Conservation (phyloP, 2,329 filamentous ascomycete species). For the Fusarium duplospermum region DNA sequence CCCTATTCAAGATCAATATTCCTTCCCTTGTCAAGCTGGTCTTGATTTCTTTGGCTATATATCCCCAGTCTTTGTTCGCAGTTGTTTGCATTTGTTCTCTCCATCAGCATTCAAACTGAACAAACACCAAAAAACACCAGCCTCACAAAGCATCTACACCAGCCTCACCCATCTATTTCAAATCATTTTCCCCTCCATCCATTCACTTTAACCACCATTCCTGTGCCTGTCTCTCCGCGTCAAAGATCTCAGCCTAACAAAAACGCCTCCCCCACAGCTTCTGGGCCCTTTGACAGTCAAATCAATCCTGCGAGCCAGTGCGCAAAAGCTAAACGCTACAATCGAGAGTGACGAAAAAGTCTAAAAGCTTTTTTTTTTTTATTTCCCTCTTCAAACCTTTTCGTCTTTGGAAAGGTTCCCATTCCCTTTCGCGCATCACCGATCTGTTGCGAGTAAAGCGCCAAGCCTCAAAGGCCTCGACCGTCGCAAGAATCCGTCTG, state of each 20-base stretch:
- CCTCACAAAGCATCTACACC: slow-evolving; percentile 12
- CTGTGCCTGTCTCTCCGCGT: slow-evolving; percentile 3
- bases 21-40: slow-evolving; percentile 42
- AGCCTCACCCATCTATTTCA: slow-evolving; percentile 14
- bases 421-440: slow-evolving; percentile 15
- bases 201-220: slow-evolving; percentile 37
- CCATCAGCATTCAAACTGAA: background rate
- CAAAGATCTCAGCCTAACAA: background rate
- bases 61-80: slow-evolving; percentile 16
- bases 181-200: background rate
- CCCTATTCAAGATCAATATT: slow-evolving; percentile 23
- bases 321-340: background rate
- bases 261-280: slow-evolving; percentile 27
- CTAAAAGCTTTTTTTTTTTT: slow-evolving; percentile 1
- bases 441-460: slow-evolving; percentile 3
- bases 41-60: slow-evolving; percentile 38
- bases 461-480: slow-evolving; percentile 34
- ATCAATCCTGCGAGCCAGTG: background rate
- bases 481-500: slow-evolving; percentile 13
- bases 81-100: slow-evolving; percentile 1
- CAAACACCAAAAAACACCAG: slow-evolving; percentile 8
- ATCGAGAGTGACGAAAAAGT: slow-evolving; percentile 27
- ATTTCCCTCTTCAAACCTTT: background rate
- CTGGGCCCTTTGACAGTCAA: background rate
- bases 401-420: slow-evolving; percentile 26